Evolutionary conservation across 2,329 filamentous ascomycete genomes (phyloP).

Genomic region (Cercospora zeina): DNA sequence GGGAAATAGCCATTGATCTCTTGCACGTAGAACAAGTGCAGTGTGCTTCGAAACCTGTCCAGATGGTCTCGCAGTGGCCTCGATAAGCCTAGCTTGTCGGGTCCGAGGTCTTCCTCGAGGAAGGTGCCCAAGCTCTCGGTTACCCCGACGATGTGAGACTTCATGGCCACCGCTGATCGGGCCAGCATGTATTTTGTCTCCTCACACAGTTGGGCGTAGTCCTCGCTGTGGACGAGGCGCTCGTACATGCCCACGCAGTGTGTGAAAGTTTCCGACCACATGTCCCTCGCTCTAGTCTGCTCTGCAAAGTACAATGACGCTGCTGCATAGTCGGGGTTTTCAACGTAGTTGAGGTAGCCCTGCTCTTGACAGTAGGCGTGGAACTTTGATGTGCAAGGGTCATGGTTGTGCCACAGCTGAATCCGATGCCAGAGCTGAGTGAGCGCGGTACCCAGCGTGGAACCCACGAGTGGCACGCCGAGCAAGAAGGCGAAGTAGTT

Average conservation of each 20-base stretch:
- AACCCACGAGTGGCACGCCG: conserved; percentile 61
- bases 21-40: conserved; percentile 65
- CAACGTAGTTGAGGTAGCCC: conserved; percentile 67
- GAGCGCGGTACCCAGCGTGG: conserved; percentile 63
- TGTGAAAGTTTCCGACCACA: conserved; percentile 72
- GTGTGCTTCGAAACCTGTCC: conserved; percentile 68
- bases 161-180: conserved; percentile 64
- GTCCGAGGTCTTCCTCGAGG: conserved; percentile 68
- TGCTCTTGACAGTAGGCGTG: conserved; percentile 66
- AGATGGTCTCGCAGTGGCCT: conserved; percentile 64
- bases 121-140: conserved; percentile 64
- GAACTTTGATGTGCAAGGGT: conserved; percentile 44
- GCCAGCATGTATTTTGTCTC: conserved; percentile 66
- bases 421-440: conserved; percentile 66
- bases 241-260: conserved; percentile 79
- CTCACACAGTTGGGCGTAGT: conserved; percentile 58
- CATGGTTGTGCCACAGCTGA: conserved; percentile 46
- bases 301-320: conserved; percentile 69
- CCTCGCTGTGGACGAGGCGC: conserved; percentile 56
- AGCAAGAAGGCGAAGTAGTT: conserved; percentile 75
- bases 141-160: conserved; percentile 60
- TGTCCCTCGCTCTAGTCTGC: conserved; percentile 59
- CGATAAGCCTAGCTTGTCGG: conserved; percentile 64
- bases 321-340: conserved; percentile 67
- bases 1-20: conserved; percentile 70